A percentile compares a stretch with the other conserved stretches of the same genome.
These are phyloP conservation scores for Gracilariopsis chorda DNA, from an alignment of 23 red algal genomes.

Conservation along the genomic window DNA sequence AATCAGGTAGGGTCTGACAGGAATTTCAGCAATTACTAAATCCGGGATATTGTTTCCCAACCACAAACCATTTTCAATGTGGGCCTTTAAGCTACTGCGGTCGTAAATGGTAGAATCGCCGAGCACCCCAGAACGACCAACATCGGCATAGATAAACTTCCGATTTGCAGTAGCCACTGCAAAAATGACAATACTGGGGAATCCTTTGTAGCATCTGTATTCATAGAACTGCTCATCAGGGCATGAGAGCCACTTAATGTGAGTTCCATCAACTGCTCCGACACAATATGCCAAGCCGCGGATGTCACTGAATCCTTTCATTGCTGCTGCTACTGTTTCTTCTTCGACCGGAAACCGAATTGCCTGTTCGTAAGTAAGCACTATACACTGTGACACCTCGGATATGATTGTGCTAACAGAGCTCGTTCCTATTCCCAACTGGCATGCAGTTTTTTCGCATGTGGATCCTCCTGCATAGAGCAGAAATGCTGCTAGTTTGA, in stretches of 20 bases:
- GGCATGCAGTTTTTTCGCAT: too few species aligned
- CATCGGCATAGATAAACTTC: background rate
- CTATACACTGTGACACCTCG: too few species aligned
- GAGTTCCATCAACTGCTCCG: constrained; percentile 66
- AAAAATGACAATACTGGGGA: constrained; percentile 3
- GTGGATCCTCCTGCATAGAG: too few species aligned
- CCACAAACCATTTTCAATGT: background rate
- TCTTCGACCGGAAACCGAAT: too few species aligned
- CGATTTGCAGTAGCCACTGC: background rate
- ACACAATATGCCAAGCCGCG: background rate
- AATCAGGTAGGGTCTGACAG: background rate
- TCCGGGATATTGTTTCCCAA: background rate
- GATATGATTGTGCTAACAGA: too few species aligned
- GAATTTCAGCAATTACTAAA: background rate
- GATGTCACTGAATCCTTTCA: too few species aligned
- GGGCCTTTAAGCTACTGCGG: background rate
- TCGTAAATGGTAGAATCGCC: background rate
- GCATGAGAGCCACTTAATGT: constrained; percentile 11
- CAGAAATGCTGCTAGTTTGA: too few species aligned
- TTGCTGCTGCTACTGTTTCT: too few species aligned
- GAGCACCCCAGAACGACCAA: background rate
- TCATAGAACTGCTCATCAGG: background rate
- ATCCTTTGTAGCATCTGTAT: constrained; percentile 31
- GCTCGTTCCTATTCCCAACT: too few species aligned
- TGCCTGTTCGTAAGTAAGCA: too few species aligned